phyloP scores from a whole-genome alignment of 176 grass and related monocot species.

The Chloris gayana region DNA sequence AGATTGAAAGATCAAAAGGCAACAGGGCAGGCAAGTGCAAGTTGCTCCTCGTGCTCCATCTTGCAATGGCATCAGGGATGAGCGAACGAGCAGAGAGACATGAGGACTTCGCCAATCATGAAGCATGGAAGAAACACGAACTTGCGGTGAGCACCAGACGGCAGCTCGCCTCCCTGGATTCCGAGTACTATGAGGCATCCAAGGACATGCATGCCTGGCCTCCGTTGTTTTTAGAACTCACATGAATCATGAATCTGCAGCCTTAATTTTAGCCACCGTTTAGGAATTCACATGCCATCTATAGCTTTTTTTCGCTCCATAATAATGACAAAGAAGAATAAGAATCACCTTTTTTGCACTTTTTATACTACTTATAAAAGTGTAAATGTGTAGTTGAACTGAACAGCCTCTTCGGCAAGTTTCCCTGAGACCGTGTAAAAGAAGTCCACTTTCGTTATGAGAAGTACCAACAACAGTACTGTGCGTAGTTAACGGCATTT shows the following conservation, averaged over 20 bases:
- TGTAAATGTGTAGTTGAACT: neutral
- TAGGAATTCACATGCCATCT: constrained; percentile 41
- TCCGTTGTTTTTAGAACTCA: neutral
- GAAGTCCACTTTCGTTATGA: constrained; percentile 11
- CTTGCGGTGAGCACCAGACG: constrained; percentile 20
- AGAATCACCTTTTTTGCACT: constrained; percentile 25
- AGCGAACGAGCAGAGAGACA: constrained; percentile 28
- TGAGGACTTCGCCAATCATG: constrained; percentile 43
- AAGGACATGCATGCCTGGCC: constrained; percentile 21
- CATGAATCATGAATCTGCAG: constrained; percentile 26
- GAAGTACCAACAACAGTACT: neutral
- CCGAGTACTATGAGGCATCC: constrained; percentile 23
- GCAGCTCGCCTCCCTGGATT: constrained; percentile 15
- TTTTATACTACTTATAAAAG: constrained; percentile 29
- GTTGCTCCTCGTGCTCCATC: constrained; percentile 39
- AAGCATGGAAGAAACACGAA: constrained; percentile 34
- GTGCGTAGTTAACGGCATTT: constrained; percentile 24
- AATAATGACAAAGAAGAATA: constrained; percentile 27
- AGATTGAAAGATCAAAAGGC: constrained; percentile 42
- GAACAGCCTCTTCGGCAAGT: constrained; percentile 31
- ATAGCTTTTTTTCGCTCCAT: constrained; percentile 21
- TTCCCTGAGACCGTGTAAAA: neutral
- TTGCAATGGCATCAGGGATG: constrained; percentile 51
- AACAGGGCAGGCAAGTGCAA: constrained; percentile 32
- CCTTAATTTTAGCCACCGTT: constrained; percentile 28